phyloP scores from a whole-genome alignment of 2,329 filamentous ascomycete genomes.

The Fusarium sp. region DNA sequence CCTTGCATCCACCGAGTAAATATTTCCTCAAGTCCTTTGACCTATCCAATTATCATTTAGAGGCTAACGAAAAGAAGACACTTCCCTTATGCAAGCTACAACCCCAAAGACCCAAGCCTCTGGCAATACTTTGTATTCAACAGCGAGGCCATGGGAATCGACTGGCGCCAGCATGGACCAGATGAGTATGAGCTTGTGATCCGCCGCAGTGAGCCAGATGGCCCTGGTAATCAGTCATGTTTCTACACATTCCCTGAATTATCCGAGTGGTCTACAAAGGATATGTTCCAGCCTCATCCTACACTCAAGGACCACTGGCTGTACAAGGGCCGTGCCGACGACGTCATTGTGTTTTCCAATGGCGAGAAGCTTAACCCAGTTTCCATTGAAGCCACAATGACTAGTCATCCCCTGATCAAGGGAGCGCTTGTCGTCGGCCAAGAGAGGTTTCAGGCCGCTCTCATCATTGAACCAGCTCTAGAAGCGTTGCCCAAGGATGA shows the following conservation, averaged over 20 bases:
- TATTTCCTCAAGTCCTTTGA: accelerated
- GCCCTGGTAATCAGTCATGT: background rate
- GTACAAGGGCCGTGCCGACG: constrained; percentile 1
- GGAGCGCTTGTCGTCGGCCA: background rate
- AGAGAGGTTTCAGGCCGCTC: background rate
- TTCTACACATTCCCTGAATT: constrained; percentile 13
- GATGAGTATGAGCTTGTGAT: constrained; percentile 1
- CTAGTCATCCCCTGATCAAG: background rate
- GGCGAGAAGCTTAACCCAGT: constrained; percentile 8
- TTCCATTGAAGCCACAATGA: background rate
- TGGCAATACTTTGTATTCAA: constrained; percentile 10
- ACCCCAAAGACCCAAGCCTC: background rate
- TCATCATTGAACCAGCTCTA: background rate
- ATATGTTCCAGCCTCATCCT: constrained; percentile 1
- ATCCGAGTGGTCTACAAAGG: background rate
- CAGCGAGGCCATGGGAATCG: background rate
- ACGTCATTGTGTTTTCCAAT: background rate
- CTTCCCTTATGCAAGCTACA: background rate
- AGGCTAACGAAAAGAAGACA: background rate
- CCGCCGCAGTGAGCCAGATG: background rate
- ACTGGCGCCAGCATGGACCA: background rate
- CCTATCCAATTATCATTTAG: accelerated
- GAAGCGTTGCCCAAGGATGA: background rate
- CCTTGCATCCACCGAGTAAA: constrained; percentile 10
- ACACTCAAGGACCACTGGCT: background rate